Percentiles rank a stretch among this genome's conserved stretches.
phyloP scores from a whole-genome alignment of 441 rosid genomes.

The Mallotus japonicus region DNA sequence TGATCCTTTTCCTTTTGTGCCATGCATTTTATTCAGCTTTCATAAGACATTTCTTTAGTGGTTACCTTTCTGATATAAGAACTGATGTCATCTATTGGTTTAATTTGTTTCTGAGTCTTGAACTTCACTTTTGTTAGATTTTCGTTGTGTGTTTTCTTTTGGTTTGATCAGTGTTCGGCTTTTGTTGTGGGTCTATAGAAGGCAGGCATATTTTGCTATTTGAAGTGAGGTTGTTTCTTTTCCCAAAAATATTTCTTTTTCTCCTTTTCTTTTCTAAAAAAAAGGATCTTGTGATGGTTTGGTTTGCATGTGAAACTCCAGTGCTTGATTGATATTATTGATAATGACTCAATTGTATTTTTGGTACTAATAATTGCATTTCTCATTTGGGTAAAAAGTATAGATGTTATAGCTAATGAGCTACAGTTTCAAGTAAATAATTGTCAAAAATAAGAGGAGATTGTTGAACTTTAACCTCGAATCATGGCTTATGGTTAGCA shows the following conservation, averaged over 20 bases:
- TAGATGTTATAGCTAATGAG: background rate
- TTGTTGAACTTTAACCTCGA: background rate
- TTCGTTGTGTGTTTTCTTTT: background rate
- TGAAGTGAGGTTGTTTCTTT: background rate
- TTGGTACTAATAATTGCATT: background rate
- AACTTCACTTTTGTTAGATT: background rate
- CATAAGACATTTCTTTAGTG: background rate
- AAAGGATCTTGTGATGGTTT: background rate
- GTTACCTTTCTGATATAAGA: conserved; percentile 1
- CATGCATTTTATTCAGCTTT: conserved; percentile 6
- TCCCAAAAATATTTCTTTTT: background rate
- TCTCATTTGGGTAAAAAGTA: too few species aligned
- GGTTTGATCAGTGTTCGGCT: conserved; percentile 15
- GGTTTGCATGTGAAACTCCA: conserved; percentile 10
- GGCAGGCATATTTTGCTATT: conserved; percentile 16
- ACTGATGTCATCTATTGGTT: background rate
- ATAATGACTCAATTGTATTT: background rate
- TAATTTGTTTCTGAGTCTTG: background rate
- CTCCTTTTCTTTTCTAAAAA: background rate
- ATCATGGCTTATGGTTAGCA: background rate
- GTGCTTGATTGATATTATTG: background rate
- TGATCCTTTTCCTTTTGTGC: background rate
- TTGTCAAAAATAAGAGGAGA: background rate
- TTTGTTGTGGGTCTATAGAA: conserved; percentile 6
- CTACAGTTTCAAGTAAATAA: background rate